Evolutionary conservation across 2,329 filamentous ascomycete species (phyloP), one percentile per base, ranked within the genome.

Genomic region (Scedosporium apiospermum): DNA sequence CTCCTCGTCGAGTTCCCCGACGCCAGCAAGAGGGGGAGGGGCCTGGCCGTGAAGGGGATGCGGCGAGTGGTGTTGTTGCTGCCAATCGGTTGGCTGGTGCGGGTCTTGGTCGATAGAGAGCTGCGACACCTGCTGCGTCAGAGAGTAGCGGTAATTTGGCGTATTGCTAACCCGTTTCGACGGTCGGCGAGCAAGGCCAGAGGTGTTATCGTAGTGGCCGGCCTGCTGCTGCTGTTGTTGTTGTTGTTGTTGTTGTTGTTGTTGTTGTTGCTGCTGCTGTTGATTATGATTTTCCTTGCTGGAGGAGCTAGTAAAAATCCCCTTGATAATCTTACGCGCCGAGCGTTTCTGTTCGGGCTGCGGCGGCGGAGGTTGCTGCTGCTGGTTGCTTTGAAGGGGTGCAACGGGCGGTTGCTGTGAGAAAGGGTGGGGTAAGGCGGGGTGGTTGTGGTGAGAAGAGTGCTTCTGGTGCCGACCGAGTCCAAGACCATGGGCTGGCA

Each of bases 141-240:
- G 64, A 64, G 75, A 71, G 65, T 74, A 68, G 65, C 71, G 46
- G 62, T 59, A 57, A 57, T 61, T 61, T n/a, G 60, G 75, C 42
- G 78, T 79, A 65, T 80, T 77, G 78, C 81, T 82, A 71, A 81
- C 74, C 69, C 83, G 78, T 75, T 84, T 86, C 55, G 85, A 87
- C 38, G 80, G 77, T 67, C 82, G 77, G 66, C 83, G 83, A 66
- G 73, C 76, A 58, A 85, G 72, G 60, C 78, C 78, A 58, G 73
- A 66, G 64, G 75, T 76, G 68, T 80, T 81, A 69, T 82, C 80
- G 77, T 82, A 80, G 21, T 66, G 67, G 26, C 66, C 66, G 27
- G 57, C 60, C 51, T 69, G 71, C 65, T 66, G 71, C 62, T 70
- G 68, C 60, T 69, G 71, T 64, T 70, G 70, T 58, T 68, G 66